Evolutionary conservation across 305 asterid genomes (phyloP), one percentile per base, ranked within the genome.

Genomic region (Salvia sclarea): DNA sequence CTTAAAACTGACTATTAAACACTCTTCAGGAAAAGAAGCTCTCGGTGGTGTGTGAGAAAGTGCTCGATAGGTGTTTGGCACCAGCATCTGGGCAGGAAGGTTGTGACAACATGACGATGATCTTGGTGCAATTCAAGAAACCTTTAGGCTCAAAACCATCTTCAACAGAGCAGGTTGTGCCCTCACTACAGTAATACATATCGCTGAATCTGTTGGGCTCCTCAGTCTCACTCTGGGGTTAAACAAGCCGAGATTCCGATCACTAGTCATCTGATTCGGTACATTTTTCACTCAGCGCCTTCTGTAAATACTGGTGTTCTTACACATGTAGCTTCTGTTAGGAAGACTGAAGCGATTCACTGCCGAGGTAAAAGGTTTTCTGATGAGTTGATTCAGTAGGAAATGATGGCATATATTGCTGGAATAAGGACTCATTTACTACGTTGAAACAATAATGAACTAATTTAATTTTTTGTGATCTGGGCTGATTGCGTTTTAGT

Each of bases 61-160:
- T 75, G 48, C 75, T 94, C 48, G 95, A 91, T 68, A 76, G 43
- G 69, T 94, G 99, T 80, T 76, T 94, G 90, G 95, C 99, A 0
- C 98, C 99, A 11, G 44, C 88, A 30, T 81, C 93, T 18, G 99
- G 95, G 33, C 90, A 88, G 66, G 96, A 85, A 73, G 98, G 98
- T 60, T 87, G 97, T 22, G 98, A 93, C 73, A 93, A 93, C 83
- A 93, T 93, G 98, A 93, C 98, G 11, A 93, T 93, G 96, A 84
- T 93, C 65, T 68, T 93, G 66, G 88, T 93, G 69, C 97, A 88
- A 75, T 80, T 93, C 80, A 88, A 85, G 70, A 81, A 80, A 76
- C 76, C 74, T 49, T 33, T 28, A n/a, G 72, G 40, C 44, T 4
- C 62, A 17, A 35, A 41, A 61, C 66, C 72, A n/a, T 30, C 80